These are phyloP conservation scores for Xanthoconium stramineum DNA, from an alignment of 768 basidiomycete species.

Conservation along the genomic window DNA sequence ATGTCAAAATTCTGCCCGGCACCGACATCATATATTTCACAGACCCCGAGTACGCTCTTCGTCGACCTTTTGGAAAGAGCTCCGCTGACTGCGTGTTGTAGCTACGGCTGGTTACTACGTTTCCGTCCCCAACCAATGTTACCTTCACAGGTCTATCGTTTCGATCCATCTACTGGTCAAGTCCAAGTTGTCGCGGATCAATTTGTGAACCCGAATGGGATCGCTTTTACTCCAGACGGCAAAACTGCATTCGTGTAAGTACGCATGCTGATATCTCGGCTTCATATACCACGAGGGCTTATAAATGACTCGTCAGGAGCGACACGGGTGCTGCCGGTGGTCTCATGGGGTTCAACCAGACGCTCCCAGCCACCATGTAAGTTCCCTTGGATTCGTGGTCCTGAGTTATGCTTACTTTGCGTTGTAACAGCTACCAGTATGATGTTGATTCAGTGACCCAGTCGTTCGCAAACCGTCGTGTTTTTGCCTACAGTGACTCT, in stretches of 20 bases:
- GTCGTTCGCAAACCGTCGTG: constrained; percentile 55
- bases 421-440: constrained; percentile 53
- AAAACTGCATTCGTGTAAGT: constrained; percentile 62
- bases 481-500: constrained; percentile 68
- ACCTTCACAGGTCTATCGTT: constrained; percentile 75
- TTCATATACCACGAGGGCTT: background rate
- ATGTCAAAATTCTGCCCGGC: constrained; percentile 67
- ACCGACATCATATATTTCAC: constrained; percentile 75
- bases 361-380: constrained; percentile 66
- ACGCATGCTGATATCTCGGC: background rate
- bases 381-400: constrained; percentile 18
- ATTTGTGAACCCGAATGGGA: constrained; percentile 69
- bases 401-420: background rate
- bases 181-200: constrained; percentile 75
- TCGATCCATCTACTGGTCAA: constrained; percentile 56
- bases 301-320: constrained; percentile 23
- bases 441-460: constrained; percentile 59
- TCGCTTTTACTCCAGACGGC: constrained; percentile 67
- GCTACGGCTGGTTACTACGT: constrained; percentile 60
- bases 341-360: constrained; percentile 49
- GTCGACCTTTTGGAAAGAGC: background rate
- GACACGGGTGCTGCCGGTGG: constrained; percentile 38
- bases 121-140: constrained; percentile 67
- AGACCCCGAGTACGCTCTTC: constrained; percentile 53
- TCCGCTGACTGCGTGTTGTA: constrained; percentile 20